Percentiles rank a stretch among this genome's conserved stretches.
phyloP scores from a whole-genome alignment of 768 basidiomycete species.

The Mrakia frigida region DNA sequence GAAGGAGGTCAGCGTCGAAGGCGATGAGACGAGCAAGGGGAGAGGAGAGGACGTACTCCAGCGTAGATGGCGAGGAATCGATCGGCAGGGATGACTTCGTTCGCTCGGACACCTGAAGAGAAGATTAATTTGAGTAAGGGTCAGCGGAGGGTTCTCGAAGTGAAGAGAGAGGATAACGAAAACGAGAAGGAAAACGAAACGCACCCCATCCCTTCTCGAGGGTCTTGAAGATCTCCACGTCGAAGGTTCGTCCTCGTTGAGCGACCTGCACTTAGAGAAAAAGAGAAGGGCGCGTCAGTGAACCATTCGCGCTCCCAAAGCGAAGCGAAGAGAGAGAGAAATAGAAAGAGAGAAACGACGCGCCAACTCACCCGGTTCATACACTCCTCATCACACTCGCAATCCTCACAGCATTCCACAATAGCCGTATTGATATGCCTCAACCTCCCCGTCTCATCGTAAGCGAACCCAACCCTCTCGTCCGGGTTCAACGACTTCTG shows the following conservation, averaged over 20 bases:
- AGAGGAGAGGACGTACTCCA: neutral
- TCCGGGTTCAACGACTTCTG: neutral
- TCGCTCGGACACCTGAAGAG: neutral
- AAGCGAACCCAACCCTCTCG: neutral
- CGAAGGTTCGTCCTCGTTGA: neutral
- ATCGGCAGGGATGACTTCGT: neutral
- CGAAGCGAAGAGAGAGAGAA: too few relatives aligned
- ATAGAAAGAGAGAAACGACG: too few relatives aligned
- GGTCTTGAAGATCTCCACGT: conserved; percentile 5
- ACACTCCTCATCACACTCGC: neutral
- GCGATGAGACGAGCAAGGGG: neutral
- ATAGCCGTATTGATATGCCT: neutral
- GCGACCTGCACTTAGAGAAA: neutral
- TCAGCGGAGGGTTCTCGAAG: neutral
- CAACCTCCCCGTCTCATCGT: neutral
- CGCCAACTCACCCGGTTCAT: neutral
- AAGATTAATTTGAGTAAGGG: too few relatives aligned
- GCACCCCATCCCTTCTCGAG: conserved; percentile 10
- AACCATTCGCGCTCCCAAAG: too few relatives aligned
- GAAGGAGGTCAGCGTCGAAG: too few relatives aligned
- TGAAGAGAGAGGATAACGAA: neutral
- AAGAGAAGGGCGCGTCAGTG: too few relatives aligned
- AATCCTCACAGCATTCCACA: neutral
- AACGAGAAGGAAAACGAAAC: neutral
- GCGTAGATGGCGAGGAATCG: conserved; percentile 3